Base-by-base conservation (phyloP, 2,329 filamentous ascomycete species). In the Colletotrichum godetiae region DNA sequence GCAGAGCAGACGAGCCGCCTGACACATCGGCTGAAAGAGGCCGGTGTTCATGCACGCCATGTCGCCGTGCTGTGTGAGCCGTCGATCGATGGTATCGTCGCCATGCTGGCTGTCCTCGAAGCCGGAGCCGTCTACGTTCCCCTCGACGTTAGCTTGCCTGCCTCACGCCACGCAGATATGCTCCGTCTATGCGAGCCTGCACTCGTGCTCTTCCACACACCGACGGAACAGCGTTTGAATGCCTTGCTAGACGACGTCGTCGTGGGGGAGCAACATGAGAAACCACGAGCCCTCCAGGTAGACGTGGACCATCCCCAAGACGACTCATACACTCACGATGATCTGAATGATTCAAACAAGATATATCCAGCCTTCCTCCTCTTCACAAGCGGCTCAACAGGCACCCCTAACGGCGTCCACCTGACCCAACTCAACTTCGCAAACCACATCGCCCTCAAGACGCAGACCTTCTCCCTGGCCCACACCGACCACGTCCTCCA, bases 1-100 rank as follows among this genome's bases (percentile, higher is more conserved):
- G 35, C 13, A 5, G 12, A 42, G 13, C 12, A 13, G 35, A 42
- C 35, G 35, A 42, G 13, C 2, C 35, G 15, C 13, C 15, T 42
- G 35, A 13, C 35, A 42, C 35, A 42, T 7, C 13, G 13, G 35
- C 6, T 42, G 35, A 42, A 42, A 13, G 35, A 42, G 35, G 35
- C 35, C 12, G 35, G 35, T 13, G 35, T 15, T 42, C 35, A 13
- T 13, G 2, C 35, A 5, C 35, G 35, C 35, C 5, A 42, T 19
- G 80, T 88, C 7, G 81, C 76, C 1, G 84, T 88, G 3, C 83
- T 85, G 61, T 81, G 84, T 49, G 62, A 84, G 7, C 79, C 86
- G 0, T 75, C 78, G 0, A 52, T 76, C 0, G 81, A 86, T 53
- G 83, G 77, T 76, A 76, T 84, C 6, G 78, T 68, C 35, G 82